These are phyloP conservation scores for Keithomyces neogunnii DNA, from an alignment of 2,329 filamentous ascomycete genomes.

Conservation along the genomic window DNA sequence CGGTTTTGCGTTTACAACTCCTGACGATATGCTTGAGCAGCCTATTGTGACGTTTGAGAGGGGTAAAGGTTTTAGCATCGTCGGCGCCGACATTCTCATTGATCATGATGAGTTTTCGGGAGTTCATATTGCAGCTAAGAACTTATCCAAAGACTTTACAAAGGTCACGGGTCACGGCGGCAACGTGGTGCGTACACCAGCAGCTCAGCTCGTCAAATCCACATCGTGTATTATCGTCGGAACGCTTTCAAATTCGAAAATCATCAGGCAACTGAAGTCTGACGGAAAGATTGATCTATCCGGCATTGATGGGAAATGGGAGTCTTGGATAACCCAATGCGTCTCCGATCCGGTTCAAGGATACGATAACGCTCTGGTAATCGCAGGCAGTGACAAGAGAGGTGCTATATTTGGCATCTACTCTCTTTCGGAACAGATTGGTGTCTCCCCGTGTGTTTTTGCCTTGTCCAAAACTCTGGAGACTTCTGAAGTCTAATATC, in stretches of 20 bases:
- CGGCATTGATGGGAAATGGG: conserved; percentile 38
- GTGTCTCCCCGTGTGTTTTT: conserved; percentile 39
- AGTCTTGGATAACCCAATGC: conserved; percentile 41
- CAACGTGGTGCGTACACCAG: conserved; percentile 7
- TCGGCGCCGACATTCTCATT: conserved; percentile 21
- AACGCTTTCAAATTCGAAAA: conserved; percentile 12
- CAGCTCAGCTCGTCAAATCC: not conserved
- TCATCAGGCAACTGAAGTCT: conserved; percentile 10
- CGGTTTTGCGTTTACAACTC: not conserved
- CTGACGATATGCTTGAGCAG: conserved; percentile 16
- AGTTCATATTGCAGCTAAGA: conserved; percentile 24
- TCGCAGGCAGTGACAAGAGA: conserved; percentile 49
- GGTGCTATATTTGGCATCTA: conserved; percentile 55
- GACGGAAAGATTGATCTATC: conserved; percentile 13
- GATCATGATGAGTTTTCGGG: conserved; percentile 21
- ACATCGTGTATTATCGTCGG: conserved; percentile 16
- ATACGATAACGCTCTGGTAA: conserved; percentile 38
- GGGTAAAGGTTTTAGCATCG: conserved; percentile 16
- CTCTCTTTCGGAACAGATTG: conserved; percentile 52
- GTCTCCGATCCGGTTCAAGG: conserved; percentile 37
- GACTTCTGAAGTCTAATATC: not conserved
- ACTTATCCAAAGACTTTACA: conserved; percentile 19
- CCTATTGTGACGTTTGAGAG: conserved; percentile 16
- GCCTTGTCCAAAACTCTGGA: not conserved
- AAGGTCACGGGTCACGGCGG: conserved; percentile 13